Evolutionary conservation across 2,329 filamentous ascomycete genomes (phyloP), one percentile per base, ranked within the genome.

Genomic region (Lachnellula arida): DNA sequence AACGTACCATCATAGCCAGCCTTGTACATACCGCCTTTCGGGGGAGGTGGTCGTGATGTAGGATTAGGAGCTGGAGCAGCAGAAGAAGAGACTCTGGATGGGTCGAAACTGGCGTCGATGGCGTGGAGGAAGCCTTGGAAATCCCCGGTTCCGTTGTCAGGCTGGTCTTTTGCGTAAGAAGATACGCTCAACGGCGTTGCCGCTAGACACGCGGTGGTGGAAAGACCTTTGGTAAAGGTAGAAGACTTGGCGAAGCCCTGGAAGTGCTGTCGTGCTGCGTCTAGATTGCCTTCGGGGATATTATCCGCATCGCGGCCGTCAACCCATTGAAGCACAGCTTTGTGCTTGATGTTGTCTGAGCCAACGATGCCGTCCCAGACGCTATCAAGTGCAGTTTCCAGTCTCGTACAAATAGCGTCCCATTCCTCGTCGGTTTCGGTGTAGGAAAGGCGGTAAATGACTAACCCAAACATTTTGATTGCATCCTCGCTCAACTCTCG

Each of bases 261-360:
- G 55, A 64, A 64, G 42, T 54, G 63, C 61, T 56, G 53, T 42
- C 63, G 52, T 5, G 61, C 62, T 14, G 53, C 61, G 40, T 58
- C 57, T 4, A 63, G 22, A 52, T 66, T 59, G 11, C 56, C 61
- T 40, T 65, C 60, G 4, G 52, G 35, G 19, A 65, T 60, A 6
- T 54, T 48, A 7, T 40, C 39, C 11, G 54, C 56, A 15, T 61
- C 52, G 4, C 58, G 17, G 2, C 63, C 62, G 55, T 63, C 59
- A 11, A 65, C 55, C 63, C 63, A 64, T 34, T 63, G 53, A 12
- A 64, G 22, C 1, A 25, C 57, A 8, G 60, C 59, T 25, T 65
- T 65, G 11, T 39, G 42, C 23, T 55, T 62, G 17, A 57, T 40
- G 2, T 40, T 53, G 11, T 60, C 53, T 2, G 51, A 53, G 17